Conservation (phyloP, 169 alveolate species). For the Plasmodium vivax region DNA sequence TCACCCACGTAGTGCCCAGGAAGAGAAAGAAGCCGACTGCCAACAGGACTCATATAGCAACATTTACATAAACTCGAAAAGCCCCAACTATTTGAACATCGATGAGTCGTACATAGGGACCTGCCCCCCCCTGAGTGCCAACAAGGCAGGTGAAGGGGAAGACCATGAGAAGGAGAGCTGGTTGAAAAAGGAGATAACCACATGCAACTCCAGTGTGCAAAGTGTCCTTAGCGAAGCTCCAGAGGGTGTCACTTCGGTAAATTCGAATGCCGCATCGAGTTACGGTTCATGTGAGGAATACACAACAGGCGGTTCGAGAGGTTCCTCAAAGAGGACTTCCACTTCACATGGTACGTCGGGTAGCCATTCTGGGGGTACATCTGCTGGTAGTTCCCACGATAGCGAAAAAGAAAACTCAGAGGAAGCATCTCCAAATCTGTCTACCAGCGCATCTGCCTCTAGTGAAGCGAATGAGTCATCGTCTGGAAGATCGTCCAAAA, state of each 20-base stretch:
- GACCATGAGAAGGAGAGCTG: background rate
- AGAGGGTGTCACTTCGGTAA: background rate
- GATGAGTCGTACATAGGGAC: constrained; percentile 32
- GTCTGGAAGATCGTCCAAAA: background rate
- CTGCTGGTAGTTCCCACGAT: background rate
- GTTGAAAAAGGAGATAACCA: background rate
- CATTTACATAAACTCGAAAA: background rate
- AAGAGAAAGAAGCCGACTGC: background rate
- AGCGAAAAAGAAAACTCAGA: background rate
- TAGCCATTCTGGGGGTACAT: background rate
- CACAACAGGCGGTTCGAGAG: background rate
- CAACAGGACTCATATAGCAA: background rate
- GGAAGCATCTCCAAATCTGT: background rate
- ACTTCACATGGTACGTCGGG: background rate
- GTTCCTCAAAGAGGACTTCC: background rate
- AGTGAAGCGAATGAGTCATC: background rate
- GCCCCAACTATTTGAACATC: background rate
- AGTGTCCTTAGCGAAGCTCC: constrained; percentile 10
- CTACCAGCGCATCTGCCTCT: background rate
- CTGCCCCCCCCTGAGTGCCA: background rate
- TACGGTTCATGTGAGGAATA: background rate
- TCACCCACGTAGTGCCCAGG: background rate
- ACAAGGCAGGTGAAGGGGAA: background rate
- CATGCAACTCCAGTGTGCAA: constrained; percentile 2
- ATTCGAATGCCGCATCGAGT: background rate